Evolutionary conservation across 176 grass and related monocot species (phyloP).

Genomic region (Cenchrus americanus): DNA sequence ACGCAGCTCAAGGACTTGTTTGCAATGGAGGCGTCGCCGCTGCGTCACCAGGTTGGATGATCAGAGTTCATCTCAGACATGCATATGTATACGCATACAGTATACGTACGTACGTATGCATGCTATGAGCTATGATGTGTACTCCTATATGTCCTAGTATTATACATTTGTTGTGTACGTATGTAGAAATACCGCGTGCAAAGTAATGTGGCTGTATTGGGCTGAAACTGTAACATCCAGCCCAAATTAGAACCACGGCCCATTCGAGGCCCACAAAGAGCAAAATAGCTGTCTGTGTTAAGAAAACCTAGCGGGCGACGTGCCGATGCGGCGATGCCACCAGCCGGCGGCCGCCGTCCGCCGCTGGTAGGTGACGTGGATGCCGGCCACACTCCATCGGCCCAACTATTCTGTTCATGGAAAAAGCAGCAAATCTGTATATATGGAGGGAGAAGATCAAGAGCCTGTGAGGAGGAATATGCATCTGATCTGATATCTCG

Average conservation of each 20-base stretch:
- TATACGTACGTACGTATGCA: not conserved
- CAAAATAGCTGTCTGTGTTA: too few relatives aligned
- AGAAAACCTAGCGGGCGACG: not conserved
- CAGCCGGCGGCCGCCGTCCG: not conserved
- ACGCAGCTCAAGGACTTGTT: not conserved
- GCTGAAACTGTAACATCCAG: not conserved
- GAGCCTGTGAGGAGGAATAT: not conserved
- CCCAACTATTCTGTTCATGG: not conserved
- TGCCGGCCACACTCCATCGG: not conserved
- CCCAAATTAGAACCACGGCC: not conserved
- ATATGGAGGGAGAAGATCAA: not conserved
- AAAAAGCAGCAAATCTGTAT: not conserved
- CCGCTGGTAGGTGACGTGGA: not conserved
- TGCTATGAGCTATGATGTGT: not conserved
- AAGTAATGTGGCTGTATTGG: not conserved
- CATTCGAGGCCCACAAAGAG: not conserved
- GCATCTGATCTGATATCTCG: not conserved
- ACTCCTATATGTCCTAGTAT: too few relatives aligned
- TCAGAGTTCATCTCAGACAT: not conserved
- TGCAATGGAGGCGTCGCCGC: not conserved
- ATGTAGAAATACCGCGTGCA: too few relatives aligned
- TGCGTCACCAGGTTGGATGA: constrained; percentile 1
- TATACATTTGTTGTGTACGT: too few relatives aligned
- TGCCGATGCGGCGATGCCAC: not conserved
- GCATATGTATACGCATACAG: not conserved